Evolutionary conservation across 192 early-diverging fungal genomes (phyloP).

Genomic region (Coemansia umbellata): DNA sequence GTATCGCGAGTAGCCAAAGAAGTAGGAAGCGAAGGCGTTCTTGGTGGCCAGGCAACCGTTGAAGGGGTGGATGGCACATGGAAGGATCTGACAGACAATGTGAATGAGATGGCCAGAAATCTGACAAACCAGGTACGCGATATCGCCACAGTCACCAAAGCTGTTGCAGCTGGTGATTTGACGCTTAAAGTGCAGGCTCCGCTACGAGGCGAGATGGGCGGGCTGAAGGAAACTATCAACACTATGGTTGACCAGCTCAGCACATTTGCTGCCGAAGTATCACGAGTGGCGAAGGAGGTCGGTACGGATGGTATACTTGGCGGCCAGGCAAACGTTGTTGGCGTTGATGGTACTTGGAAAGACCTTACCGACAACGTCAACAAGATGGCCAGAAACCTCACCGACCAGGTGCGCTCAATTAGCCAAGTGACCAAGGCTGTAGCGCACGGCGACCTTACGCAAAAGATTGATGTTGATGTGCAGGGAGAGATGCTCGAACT

Average conservation of each 20-base stretch:
- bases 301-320: conserved; percentile 69
- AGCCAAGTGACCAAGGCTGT: conserved; percentile 66
- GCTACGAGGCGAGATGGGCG: conserved; percentile 55
- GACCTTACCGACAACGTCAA: conserved; percentile 72
- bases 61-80: conserved; percentile 58
- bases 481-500: conserved; percentile 63
- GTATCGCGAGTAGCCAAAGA: conserved; percentile 60
- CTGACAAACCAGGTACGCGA: conserved; percentile 61
- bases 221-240: conserved; percentile 60
- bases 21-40: conserved; percentile 55
- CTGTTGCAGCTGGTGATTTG: conserved; percentile 57
- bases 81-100: conserved; percentile 62
- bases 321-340: conserved; percentile 62
- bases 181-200: conserved; percentile 51
- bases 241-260: conserved; percentile 66
- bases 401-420: conserved; percentile 66
- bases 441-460: conserved; percentile 62
- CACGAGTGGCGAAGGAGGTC: conserved; percentile 64
- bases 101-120: conserved; percentile 66
- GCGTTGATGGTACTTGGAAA: conserved; percentile 68
- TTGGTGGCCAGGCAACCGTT: conserved; percentile 57
- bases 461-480: conserved; percentile 55
- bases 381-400: conserved; percentile 66
- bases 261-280: conserved; percentile 65
- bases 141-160: conserved; percentile 60